Evolutionary conservation across 768 basidiomycete genomes (phyloP).

Genomic region (Pleurotus salmoneostramineus): DNA sequence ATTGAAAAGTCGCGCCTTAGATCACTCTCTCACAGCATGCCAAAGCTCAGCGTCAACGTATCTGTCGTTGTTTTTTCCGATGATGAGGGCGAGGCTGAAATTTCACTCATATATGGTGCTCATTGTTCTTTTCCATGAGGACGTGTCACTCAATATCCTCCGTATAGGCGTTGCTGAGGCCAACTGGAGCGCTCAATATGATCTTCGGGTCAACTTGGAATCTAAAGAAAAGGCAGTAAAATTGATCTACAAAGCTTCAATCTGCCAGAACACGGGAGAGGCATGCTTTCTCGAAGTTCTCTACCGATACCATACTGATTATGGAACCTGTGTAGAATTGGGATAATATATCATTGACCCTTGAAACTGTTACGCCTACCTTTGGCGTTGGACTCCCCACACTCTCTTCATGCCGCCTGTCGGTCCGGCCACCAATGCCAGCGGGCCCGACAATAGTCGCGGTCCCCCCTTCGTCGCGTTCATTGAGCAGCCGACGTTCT

Average conservation of each 20-base stretch:
- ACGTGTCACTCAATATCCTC: background rate
- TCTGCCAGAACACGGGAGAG: slow-evolving; percentile 18
- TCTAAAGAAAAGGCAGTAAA: slow-evolving; percentile 12
- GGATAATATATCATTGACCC: slow-evolving; percentile 16
- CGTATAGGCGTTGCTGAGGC: slow-evolving; percentile 14
- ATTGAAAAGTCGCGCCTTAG: background rate
- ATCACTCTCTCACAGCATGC: background rate
- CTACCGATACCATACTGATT: background rate
- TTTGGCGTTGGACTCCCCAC: slow-evolving; percentile 15
- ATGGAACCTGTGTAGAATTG: slow-evolving; percentile 11
- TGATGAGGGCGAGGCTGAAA: slow-evolving; percentile 3
- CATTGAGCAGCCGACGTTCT: background rate
- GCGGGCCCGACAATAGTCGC: background rate
- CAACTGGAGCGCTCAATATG: slow-evolving; percentile 17
- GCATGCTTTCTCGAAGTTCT: background rate
- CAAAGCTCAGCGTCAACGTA: background rate
- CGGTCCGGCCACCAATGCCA: background rate
- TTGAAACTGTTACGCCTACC: slow-evolving; percentile 20
- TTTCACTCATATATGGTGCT: slow-evolving; percentile 12
- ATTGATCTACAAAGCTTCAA: slow-evolving; percentile 17
- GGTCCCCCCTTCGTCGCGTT: background rate
- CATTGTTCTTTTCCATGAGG: background rate
- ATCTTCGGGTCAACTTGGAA: slow-evolving; percentile 16
- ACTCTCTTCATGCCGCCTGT: slow-evolving; percentile 15
- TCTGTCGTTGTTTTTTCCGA: slow-evolving; percentile 11